Evolutionary conservation across 2,329 filamentous ascomycete genomes (phyloP), one percentile per base, ranked within the genome.

Genomic region (Trichoderma lentiforme): DNA sequence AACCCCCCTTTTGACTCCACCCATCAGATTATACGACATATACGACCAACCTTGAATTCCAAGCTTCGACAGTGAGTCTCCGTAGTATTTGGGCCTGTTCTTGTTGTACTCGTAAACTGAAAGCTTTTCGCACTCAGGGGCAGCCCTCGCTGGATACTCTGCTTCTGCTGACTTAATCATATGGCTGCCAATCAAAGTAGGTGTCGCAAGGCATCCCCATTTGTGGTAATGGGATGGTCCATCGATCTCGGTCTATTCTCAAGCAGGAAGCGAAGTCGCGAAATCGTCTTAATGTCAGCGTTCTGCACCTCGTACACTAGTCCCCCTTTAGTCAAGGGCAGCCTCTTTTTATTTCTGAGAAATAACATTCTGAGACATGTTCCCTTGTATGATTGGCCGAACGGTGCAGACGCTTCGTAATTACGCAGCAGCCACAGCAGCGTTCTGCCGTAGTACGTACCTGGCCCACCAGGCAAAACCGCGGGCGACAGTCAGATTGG

Each of bases 141-240:
- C 21, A 70, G 32, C 43, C 9, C 11, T 39, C 43, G 43, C 3
- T 21, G 43, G 2, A 24, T 14, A 14, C 28, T 34, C 14, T 39
- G 58, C 18, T 56, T 62, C 15, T 51, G 62, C 39, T 51, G 24
- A 64, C 18, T 6, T 39, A 24, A 57, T 57, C 24, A 21, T 11
- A 26, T 3, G 18, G 28, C 12, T 15, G 43, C 43, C 39, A 63
- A 56, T 70, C 43, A 63, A 39, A n/a, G 14, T 14, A n/a, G 11
- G 15, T 56, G 43, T 70, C 68, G 58, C 68, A 64, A 70, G 43
- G 57, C 58, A 39, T 28, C 58, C 68, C 58, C 68, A 43, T 30
- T n/a, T 63, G 7, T 7, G 60, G 68, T 24, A 70, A 60, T 57
- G 24, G 9, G n/a, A n/a, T 43, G 15, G 39, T 1, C n/a, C n/a